Percentiles rank a stretch among this genome's conserved stretches.
phyloP scores from a whole-genome alignment of 176 grass and related monocot genomes.

The Musa schizocarpa region DNA sequence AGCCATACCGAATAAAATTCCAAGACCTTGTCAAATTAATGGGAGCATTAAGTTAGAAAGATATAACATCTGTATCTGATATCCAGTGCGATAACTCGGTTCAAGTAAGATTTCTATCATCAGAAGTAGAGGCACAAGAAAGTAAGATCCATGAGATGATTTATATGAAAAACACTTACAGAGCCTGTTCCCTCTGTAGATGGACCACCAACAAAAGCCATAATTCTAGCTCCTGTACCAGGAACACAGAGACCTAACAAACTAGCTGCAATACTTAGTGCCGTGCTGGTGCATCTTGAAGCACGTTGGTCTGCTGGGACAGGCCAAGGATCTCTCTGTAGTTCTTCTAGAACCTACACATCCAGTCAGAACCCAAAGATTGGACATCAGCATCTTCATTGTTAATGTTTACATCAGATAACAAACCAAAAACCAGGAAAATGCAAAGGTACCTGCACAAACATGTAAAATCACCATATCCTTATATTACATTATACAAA shows the following conservation, averaged over 20 bases:
- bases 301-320: constrained; percentile 63
- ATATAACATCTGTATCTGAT: neutral
- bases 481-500: too few species aligned
- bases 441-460: too few species aligned
- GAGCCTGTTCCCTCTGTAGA: constrained; percentile 63
- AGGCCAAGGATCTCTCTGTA: constrained; percentile 85
- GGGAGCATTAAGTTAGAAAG: too few species aligned
- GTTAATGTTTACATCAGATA: neutral
- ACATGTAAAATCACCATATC: too few species aligned
- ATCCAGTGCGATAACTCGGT: neutral
- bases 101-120: neutral
- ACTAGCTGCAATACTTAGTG: constrained; percentile 67
- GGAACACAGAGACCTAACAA: constrained; percentile 80
- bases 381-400: neutral
- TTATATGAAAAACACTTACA: constrained; percentile 46
- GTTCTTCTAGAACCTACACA: constrained; percentile 80
- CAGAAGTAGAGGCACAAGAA: neutral
- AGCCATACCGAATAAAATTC: too few species aligned
- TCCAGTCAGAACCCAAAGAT: neutral
- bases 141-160: neutral
- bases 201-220: constrained; percentile 87
- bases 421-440: too few species aligned
- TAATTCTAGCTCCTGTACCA: constrained; percentile 92
- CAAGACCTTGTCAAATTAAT: too few species aligned
- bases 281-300: constrained; percentile 73